These are phyloP conservation scores for Diaporthe ampelina DNA, from an alignment of 2,329 filamentous ascomycete species.

Conservation along the genomic window DNA sequence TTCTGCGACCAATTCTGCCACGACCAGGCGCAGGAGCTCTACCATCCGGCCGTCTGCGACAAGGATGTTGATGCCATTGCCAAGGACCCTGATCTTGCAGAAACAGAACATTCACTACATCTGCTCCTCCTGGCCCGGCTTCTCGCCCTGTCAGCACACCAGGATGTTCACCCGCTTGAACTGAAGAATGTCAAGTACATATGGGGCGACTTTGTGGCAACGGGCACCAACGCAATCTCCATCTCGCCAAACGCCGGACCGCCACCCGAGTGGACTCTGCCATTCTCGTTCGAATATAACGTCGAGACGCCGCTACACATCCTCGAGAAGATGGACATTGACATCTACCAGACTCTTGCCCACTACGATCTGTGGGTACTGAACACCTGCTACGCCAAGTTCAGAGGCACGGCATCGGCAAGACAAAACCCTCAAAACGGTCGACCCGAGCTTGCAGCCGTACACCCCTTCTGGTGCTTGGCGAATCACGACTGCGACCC, in stretches of 20 bases:
- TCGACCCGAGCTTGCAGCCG: constrained; percentile 90
- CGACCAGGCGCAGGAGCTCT: constrained; percentile 68
- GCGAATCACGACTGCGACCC: constrained; percentile 97
- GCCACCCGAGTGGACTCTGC: constrained; percentile 76
- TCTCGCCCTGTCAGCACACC: constrained; percentile 73
- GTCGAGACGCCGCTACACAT: constrained; percentile 82
- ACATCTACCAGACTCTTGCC: constrained; percentile 74
- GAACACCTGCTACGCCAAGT: constrained; percentile 94
- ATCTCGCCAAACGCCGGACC: constrained; percentile 67
- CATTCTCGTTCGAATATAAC: constrained; percentile 83
- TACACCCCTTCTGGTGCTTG: constrained; percentile 96
- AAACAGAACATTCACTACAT: constrained; percentile 73
- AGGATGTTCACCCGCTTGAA: constrained; percentile 74
- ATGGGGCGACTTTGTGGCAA: constrained; percentile 76
- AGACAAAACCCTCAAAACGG: constrained; percentile 82
- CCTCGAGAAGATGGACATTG: constrained; percentile 86
- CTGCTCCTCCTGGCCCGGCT: constrained; percentile 73
- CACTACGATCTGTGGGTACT: constrained; percentile 84
- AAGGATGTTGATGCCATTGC: constrained; percentile 76
- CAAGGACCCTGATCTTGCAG: constrained; percentile 72
- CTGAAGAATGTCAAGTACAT: constrained; percentile 76
- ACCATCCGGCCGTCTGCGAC: constrained; percentile 76
- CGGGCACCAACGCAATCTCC: constrained; percentile 66
- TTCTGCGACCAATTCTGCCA: constrained; percentile 75
- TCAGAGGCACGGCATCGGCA: constrained; percentile 91